Percentiles rank a stretch among this genome's conserved stretches.
Conservation (phyloP, 176 grass and related monocot species). For the Ensete glaucum region DNA sequence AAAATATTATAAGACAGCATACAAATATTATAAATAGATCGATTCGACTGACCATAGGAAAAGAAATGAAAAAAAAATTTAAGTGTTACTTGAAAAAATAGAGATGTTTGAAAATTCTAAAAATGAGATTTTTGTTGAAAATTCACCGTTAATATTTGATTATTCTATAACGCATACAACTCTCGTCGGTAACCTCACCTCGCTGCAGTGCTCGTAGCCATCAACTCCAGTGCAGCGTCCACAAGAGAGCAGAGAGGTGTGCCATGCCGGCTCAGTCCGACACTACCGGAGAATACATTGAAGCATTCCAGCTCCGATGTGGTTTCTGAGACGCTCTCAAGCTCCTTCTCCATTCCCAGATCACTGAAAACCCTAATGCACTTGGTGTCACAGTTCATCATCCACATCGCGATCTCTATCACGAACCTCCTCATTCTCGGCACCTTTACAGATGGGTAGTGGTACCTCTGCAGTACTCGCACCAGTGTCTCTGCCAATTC, state of each 20-base stretch:
- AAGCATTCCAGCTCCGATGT: conserved; percentile 76
- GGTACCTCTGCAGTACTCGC: conserved; percentile 30
- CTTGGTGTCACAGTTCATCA: conserved; percentile 38
- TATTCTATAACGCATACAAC: too few species aligned
- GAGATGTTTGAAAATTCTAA: too few species aligned
- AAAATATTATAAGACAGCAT: too few species aligned
- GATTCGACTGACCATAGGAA: too few species aligned
- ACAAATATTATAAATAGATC: too few species aligned
- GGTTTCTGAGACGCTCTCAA: conserved; percentile 32
- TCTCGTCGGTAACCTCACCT: too few species aligned
- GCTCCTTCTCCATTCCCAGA: conserved; percentile 40
- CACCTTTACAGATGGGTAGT: conserved; percentile 33
- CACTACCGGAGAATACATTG: conserved; percentile 68
- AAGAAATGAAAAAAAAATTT: too few species aligned
- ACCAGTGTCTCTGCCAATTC: conserved; percentile 31
- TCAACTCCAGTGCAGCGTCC: conserved; percentile 31
- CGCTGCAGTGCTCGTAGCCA: background rate
- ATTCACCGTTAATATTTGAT: too few species aligned
- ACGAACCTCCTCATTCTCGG: conserved; percentile 51
- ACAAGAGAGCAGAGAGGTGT: conserved; percentile 33
- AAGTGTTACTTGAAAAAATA: too few species aligned
- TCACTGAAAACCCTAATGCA: conserved; percentile 29
- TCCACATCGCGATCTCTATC: conserved; percentile 42
- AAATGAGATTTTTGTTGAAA: too few species aligned
- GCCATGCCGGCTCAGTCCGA: conserved; percentile 45